A percentile compares a stretch with the other conserved stretches of the same genome.
Evolutionary conservation across 768 basidiomycete species (phyloP).

Genomic region (Coprinellus micaceus): DNA sequence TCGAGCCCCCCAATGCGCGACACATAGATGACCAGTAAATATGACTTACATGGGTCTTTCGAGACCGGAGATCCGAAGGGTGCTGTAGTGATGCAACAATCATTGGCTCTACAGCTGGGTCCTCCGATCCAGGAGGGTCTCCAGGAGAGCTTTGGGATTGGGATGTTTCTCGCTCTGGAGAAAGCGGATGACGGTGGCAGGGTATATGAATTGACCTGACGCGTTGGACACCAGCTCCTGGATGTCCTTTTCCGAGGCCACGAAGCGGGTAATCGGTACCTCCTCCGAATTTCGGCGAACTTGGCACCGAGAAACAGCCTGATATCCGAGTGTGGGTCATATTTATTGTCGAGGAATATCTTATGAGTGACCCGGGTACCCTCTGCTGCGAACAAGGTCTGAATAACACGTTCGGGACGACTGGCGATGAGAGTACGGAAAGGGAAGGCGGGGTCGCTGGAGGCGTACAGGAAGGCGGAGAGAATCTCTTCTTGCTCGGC

Average conservation of each 20-base stretch:
- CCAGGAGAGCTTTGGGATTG: conserved; percentile 4
- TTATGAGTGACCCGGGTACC: not conserved
- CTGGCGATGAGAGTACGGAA: conserved; percentile 6
- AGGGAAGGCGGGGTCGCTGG: not conserved
- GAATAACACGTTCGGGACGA: conserved; percentile 7
- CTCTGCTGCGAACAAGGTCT: not conserved
- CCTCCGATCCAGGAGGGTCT: not conserved
- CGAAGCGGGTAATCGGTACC: conserved; percentile 2
- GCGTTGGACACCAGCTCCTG: not conserved
- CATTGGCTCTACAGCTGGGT: no score
- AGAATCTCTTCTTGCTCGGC: conserved; percentile 3
- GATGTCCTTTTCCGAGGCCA: not conserved
- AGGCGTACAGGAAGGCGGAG: not conserved
- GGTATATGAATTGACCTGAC: conserved; percentile 18
- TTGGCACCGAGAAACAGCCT: not conserved
- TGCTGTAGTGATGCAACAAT: no score
- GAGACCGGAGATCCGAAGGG: no score
- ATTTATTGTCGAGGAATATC: not conserved
- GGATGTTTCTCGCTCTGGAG: conserved; percentile 7
- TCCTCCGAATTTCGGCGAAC: not conserved
- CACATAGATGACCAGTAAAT: no score
- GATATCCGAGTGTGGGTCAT: not conserved
- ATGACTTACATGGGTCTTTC: no score
- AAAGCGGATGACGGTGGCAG: conserved; percentile 12
- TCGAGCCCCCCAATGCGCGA: no score